phyloP scores from a whole-genome alignment of 192 early-diverging fungal species.

The Obelidium mucronatum region DNA sequence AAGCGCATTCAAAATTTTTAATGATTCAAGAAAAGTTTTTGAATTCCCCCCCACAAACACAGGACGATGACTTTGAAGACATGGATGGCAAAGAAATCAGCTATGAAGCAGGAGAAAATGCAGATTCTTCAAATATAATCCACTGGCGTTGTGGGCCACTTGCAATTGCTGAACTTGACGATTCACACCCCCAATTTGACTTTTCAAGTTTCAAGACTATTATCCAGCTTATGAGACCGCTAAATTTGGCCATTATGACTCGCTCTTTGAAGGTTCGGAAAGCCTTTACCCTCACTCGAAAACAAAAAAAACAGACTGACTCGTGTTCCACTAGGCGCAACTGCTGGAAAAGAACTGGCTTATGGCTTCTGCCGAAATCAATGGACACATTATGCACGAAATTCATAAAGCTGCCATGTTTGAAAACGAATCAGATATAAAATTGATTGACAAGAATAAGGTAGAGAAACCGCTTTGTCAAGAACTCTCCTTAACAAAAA shows the following conservation, averaged over 20 bases:
- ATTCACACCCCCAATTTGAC: slow-evolving; percentile 43
- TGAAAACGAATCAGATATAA: slow-evolving; percentile 46
- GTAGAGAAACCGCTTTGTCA: slow-evolving; percentile 1
- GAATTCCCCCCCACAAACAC: not conserved
- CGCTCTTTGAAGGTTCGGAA: slow-evolving; percentile 47
- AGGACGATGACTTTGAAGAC: slow-evolving; percentile 60
- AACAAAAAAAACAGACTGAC: slow-evolving; percentile 12
- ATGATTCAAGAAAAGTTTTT: too few species aligned
- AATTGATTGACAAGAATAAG: slow-evolving; percentile 34
- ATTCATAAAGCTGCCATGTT: slow-evolving; percentile 42
- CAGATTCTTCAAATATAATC: slow-evolving; percentile 23
- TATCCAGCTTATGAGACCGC: slow-evolving; percentile 26
- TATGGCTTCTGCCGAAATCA: slow-evolving; percentile 51
- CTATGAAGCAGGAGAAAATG: slow-evolving; percentile 27
- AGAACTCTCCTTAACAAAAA: slow-evolving; percentile 13
- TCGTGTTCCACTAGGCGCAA: slow-evolving; percentile 42
- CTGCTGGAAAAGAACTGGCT: slow-evolving; percentile 56
- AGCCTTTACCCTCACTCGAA: not conserved
- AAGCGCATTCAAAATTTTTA: not conserved
- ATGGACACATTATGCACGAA: slow-evolving; percentile 46
- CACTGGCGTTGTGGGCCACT: slow-evolving; percentile 49
- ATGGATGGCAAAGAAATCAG: slow-evolving; percentile 30
- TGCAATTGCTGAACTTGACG: slow-evolving; percentile 60
- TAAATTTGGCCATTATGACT: slow-evolving; percentile 37
- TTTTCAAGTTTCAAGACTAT: slow-evolving; percentile 45